Conservation (phyloP, 306 rosid genomes). For the Senna tora region DNA sequence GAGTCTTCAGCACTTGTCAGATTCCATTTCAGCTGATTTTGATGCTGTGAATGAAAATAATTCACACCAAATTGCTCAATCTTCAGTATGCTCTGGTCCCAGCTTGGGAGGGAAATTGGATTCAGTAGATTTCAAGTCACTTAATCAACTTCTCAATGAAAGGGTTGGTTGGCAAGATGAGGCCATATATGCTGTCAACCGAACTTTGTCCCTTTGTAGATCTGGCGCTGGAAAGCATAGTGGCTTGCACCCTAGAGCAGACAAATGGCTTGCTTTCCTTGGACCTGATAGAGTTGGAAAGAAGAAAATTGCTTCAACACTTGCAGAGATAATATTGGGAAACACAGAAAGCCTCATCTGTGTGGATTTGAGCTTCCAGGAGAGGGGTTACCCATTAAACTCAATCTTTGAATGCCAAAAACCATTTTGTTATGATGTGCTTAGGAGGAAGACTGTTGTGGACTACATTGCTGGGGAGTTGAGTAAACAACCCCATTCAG, state of each 20-base stretch:
- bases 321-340: conserved; percentile 68
- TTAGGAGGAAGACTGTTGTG: conserved; percentile 67
- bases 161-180: conserved; percentile 83
- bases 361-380: conserved; percentile 63
- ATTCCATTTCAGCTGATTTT: conserved; percentile 58
- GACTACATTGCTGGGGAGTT: conserved; percentile 79
- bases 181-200: conserved; percentile 63
- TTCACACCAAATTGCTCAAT: conserved; percentile 44
- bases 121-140: conserved; percentile 66
- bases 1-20: conserved; percentile 47
- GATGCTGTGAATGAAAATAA: conserved; percentile 48
- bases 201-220: conserved; percentile 53
- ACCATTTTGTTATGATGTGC: conserved; percentile 52
- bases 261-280: conserved; percentile 76
- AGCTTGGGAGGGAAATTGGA: conserved; percentile 50
- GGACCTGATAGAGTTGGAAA: conserved; percentile 90
- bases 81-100: conserved; percentile 54
- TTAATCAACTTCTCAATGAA: conserved; percentile 52
- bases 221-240: conserved; percentile 53
- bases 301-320: conserved; percentile 70
- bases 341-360: conserved; percentile 58
- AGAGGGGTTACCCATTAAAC: conserved; percentile 42
- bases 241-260: conserved; percentile 58
- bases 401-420: conserved; percentile 49
- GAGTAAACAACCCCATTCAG: conserved; percentile 67